phyloP scores from a whole-genome alignment of 2,329 filamentous ascomycete species.

The Diaporthe amygdali region DNA sequence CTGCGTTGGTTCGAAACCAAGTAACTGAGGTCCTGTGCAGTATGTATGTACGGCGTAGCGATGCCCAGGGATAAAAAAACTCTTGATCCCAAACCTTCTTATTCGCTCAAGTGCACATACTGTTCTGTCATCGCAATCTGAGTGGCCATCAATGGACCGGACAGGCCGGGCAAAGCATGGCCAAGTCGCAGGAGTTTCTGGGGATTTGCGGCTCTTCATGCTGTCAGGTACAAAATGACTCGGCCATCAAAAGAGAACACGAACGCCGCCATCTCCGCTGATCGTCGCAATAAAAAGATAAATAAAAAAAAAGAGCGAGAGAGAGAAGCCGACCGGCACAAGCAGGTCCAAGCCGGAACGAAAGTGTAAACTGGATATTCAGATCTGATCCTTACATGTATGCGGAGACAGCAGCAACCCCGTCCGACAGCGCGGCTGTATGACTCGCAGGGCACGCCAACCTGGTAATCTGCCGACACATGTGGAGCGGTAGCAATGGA shows the following conservation, averaged over 20 bases:
- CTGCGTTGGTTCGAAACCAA: no score
- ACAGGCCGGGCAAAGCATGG: not conserved
- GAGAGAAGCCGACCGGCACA: not conserved
- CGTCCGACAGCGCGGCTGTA: not conserved
- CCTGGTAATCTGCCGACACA: not conserved
- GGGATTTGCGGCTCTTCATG: not conserved
- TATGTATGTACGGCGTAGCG: not conserved
- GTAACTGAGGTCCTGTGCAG: no score
- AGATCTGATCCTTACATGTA: conserved; percentile 7
- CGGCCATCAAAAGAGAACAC: not conserved
- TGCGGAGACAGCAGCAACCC: not conserved
- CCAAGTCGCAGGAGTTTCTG: not conserved
- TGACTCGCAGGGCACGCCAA: not conserved
- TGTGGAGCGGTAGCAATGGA: conserved; percentile 1
- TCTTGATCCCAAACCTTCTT: not conserved
- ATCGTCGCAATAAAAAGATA: not conserved
- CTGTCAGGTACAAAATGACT: not conserved
- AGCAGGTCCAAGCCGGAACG: not conserved
- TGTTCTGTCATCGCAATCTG: not conserved
- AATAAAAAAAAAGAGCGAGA: not conserved
- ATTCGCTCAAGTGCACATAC: not conserved
- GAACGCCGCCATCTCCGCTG: conserved; percentile 1
- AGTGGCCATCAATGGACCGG: not conserved
- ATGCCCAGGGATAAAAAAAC: not conserved
- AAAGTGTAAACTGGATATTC: not conserved